phyloP scores from a whole-genome alignment of 805 yeast genomes.

The Teunomyces panamensis region DNA sequence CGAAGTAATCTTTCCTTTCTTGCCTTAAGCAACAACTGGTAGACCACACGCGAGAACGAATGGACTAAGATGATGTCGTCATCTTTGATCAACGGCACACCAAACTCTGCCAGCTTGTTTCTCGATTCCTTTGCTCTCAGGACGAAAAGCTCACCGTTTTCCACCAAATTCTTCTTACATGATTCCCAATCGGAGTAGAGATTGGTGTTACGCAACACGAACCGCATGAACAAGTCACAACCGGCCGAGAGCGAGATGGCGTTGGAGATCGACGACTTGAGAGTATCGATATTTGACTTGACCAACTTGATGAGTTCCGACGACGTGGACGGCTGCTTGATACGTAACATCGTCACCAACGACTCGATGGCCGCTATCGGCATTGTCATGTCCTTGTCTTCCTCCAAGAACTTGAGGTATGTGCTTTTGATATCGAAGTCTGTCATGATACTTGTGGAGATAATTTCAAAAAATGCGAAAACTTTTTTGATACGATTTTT shows the following conservation, averaged over 20 bases:
- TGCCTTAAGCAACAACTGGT: conserved; percentile 71
- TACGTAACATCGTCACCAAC: conserved; percentile 74
- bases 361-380: conserved; percentile 98
- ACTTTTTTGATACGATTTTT: neutral
- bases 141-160: conserved; percentile 88
- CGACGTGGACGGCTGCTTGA: conserved; percentile 88
- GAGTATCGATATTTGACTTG: conserved; percentile 67
- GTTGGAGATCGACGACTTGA: conserved; percentile 80
- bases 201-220: conserved; percentile 85
- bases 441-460: conserved; percentile 5
- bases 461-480: neutral
- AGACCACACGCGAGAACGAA: conserved; percentile 88
- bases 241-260: conserved; percentile 95
- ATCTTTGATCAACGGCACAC: conserved; percentile 85
- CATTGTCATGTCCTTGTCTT: conserved; percentile 97
- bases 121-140: conserved; percentile 90
- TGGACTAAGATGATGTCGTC: conserved; percentile 90
- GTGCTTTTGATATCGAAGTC: conserved; percentile 77
- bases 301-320: conserved; percentile 85
- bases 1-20: conserved; percentile 68
- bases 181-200: conserved; percentile 93
- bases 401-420: conserved; percentile 75
- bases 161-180: conserved; percentile 82
- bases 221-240: conserved; percentile 92
- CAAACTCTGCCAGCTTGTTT: conserved; percentile 81